Evolutionary conservation across 495 filamentous ascomycete species (phyloP), one percentile per base, ranked within the genome.

Genomic region (Cudoniella acicularis): DNA sequence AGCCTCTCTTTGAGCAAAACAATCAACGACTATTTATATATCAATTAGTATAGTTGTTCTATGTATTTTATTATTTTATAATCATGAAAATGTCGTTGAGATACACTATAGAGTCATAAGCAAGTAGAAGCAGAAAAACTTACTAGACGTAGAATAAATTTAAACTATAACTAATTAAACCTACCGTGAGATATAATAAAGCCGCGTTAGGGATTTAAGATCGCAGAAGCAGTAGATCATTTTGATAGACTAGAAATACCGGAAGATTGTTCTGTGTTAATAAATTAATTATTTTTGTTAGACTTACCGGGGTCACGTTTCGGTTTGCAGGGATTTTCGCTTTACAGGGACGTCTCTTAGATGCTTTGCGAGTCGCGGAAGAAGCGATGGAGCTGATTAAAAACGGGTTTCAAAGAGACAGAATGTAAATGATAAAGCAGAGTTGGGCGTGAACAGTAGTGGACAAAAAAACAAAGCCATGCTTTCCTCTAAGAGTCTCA

Each of bases 341-440:
- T 48, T 48, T 22, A n/a, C 21, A 48, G 45, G 45, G 45, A 48
- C 17, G 45, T 48, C 45, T 48, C 45, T 48, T 48, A 48, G 6
- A 49, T 66, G 72, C 30, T 48, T 48, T 21, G 10, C 9, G 45
- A 48, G 45, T 48, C 20, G n/a, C n/a, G n/a, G n/a, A n/a, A n/a
- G n/a, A n/a, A n/a, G n/a, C n/a, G n/a, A n/a, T n/a, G n/a, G n/a
- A n/a, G n/a, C n/a, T n/a, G n/a, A n/a, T n/a, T n/a, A n/a, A n/a
- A n/a, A n/a, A n/a, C n/a, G n/a, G n/a, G n/a, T n/a, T n/a, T n/a
- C n/a, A n/a, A n/a, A n/a, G n/a, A n/a, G n/a, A n/a, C n/a, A n/a
- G n/a, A n/a, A n/a, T n/a, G n/a, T n/a, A n/a, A n/a, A n/a, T n/a
- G n/a, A n/a, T n/a, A n/a, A n/a, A n/a, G n/a, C n/a, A n/a, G n/a